Evolutionary conservation across 2,329 filamentous ascomycete species (phyloP).

Genomic region (Dothideomycetidae sp.): DNA sequence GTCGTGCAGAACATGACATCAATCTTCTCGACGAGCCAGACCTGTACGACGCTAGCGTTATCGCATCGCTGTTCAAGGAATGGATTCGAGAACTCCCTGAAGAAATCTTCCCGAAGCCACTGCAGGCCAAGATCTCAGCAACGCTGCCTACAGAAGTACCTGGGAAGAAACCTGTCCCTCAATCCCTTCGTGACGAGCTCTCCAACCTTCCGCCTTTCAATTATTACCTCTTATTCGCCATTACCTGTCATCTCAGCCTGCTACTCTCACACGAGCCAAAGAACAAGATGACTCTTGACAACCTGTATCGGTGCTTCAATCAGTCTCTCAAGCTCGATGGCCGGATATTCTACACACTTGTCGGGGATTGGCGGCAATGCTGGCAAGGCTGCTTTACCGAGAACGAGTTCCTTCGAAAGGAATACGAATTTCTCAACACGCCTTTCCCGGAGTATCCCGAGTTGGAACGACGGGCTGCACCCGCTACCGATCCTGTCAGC

Average conservation of each 20-base stretch:
- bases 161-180: constrained; percentile 58
- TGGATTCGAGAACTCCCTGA: constrained; percentile 93
- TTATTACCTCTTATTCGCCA: constrained; percentile 93
- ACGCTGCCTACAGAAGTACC: constrained; percentile 72
- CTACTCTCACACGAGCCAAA: constrained; percentile 82
- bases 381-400: constrained; percentile 95
- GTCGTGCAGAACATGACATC: constrained; percentile 66
- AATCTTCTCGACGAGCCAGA: constrained; percentile 78
- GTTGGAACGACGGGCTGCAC: constrained; percentile 37
- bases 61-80: constrained; percentile 89
- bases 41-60: constrained; percentile 90
- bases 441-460: constrained; percentile 39
- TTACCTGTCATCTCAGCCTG: constrained; percentile 87
- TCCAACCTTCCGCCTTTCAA: constrained; percentile 93
- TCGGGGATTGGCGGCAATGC: constrained; percentile 90
- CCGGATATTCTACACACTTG: constrained; percentile 88
- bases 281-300: constrained; percentile 97
- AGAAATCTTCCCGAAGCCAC: constrained; percentile 75
- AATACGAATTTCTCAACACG: constrained; percentile 32
- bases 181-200: constrained; percentile 77
- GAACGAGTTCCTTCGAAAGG: constrained; percentile 58
- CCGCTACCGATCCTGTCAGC: too few relatives aligned
- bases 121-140: constrained; percentile 64
- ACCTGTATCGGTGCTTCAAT: constrained; percentile 92
- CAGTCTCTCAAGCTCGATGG: constrained; percentile 93